These are phyloP conservation scores for Cruciata laevipes DNA, from an alignment of 257 asterid genomes.

Conservation along the genomic window DNA sequence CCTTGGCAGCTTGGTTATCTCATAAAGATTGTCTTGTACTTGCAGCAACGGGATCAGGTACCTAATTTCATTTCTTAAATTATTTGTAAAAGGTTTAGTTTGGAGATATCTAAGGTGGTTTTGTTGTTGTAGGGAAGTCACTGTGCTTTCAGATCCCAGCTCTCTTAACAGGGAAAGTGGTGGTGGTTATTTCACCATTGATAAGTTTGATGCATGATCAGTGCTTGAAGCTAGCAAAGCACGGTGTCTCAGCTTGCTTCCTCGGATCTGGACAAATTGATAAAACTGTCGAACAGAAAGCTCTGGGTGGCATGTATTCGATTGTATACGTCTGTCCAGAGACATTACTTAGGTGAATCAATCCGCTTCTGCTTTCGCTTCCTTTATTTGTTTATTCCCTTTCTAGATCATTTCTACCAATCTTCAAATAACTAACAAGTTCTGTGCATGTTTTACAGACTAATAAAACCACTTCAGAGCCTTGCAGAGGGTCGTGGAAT, in stretches of 20 bases:
- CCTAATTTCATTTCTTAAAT: background rate
- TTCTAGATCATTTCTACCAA: conserved; percentile 7
- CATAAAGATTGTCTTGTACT: conserved; percentile 62
- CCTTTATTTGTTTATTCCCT: background rate
- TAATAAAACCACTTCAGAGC: conserved; percentile 47
- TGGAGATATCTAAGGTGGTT: background rate
- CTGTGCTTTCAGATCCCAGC: conserved; percentile 76
- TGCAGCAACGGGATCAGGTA: conserved; percentile 87
- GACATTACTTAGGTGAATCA: conserved; percentile 54
- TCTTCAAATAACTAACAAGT: conserved; percentile 11
- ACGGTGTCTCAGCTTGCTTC: conserved; percentile 75
- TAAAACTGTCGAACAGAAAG: conserved; percentile 61
- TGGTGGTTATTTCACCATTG: conserved; percentile 71
- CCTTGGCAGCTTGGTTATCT: conserved; percentile 53
- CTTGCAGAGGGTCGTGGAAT: conserved; percentile 69
- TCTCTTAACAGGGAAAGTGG: conserved; percentile 62
- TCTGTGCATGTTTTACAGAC: conserved; percentile 33
- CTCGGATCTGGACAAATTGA: conserved; percentile 87
- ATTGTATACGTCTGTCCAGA: conserved; percentile 78
- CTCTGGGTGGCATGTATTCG: conserved; percentile 55
- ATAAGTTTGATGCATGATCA: conserved; percentile 91
- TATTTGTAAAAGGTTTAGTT: background rate
- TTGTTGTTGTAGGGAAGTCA: conserved; percentile 53
- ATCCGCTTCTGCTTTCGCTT: background rate
- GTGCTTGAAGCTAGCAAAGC: conserved; percentile 63